These are phyloP conservation scores for Dryas alaskensis DNA, from an alignment of 306 rosid species.

Conservation along the genomic window DNA sequence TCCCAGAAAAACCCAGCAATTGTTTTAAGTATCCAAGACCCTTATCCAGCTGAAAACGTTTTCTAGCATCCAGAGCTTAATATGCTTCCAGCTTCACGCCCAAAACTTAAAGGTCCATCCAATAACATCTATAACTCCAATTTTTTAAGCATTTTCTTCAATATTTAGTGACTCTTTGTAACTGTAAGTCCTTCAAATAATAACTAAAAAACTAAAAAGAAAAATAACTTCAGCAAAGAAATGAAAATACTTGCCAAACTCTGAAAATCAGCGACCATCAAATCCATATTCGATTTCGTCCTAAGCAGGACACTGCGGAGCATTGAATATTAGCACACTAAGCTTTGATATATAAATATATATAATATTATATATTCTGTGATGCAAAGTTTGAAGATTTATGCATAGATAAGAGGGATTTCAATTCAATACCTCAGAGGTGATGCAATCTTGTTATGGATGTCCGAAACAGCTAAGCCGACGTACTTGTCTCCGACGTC, in stretches of 20 bases:
- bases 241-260: slow-evolving; percentile 45
- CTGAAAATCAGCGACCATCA: slow-evolving; percentile 64
- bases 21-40: neutral
- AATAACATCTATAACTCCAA: too few relatives aligned
- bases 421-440: slow-evolving; percentile 51
- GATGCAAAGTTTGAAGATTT: neutral
- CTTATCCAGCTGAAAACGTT: too few relatives aligned
- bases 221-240: neutral
- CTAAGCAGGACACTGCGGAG: slow-evolving; percentile 63
- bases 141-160: too few relatives aligned
- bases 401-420: neutral
- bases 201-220: neutral
- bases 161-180: too few relatives aligned
- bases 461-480: slow-evolving; percentile 71
- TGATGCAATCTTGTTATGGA: slow-evolving; percentile 55
- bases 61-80: too few relatives aligned
- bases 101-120: too few relatives aligned
- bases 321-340: neutral
- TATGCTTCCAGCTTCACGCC: too few relatives aligned
- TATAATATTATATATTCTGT: too few relatives aligned
- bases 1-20: neutral
- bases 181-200: neutral
- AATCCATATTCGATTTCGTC: slow-evolving; percentile 47
- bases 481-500: slow-evolving; percentile 87
- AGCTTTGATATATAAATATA: too few relatives aligned